Conservation (phyloP, 2,329 filamentous ascomycete genomes). For the Zasmidium citrigriseum region DNA sequence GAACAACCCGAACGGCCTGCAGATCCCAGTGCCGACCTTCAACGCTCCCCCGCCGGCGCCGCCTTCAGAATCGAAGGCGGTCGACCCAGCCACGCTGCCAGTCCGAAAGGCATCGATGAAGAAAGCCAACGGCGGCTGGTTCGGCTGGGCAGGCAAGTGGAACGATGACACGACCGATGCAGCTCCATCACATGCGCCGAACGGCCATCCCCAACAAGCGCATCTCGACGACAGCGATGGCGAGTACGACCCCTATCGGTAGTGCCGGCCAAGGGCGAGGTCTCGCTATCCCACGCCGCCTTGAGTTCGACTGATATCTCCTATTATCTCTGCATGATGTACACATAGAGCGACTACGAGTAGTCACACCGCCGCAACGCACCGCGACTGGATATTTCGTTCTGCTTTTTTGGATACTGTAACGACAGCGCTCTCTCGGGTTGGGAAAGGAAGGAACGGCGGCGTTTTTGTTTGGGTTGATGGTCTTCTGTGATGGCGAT, state of each 20-base stretch:
- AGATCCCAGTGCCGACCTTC: constrained; percentile 12
- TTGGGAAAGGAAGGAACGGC: no score
- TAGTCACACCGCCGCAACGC: no score
- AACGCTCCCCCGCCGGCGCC: constrained; percentile 1
- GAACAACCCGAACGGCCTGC: constrained; percentile 10
- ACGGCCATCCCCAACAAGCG: not conserved
- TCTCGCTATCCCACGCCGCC: not conserved
- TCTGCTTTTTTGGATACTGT: no score
- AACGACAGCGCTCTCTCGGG: no score
- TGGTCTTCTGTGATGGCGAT: not conserved
- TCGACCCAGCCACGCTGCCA: not conserved
- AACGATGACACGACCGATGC: constrained; percentile 15
- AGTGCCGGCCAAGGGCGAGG: constrained; percentile 12
- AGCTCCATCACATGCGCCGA: not conserved
- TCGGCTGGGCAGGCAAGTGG: constrained; percentile 27
- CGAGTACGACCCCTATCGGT: constrained; percentile 27
- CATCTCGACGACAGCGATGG: constrained; percentile 18
- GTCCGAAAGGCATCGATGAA: constrained; percentile 6
- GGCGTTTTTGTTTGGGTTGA: no score
- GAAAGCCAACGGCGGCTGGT: constrained; percentile 24
- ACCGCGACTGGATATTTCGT: no score
- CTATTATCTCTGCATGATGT: not conserved
- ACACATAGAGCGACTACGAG: no score
- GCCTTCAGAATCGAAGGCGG: not conserved
- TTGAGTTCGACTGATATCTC: not conserved